phyloP scores from a whole-genome alignment of 139 green algal species.

The Ettlia oleoabundans region DNA sequence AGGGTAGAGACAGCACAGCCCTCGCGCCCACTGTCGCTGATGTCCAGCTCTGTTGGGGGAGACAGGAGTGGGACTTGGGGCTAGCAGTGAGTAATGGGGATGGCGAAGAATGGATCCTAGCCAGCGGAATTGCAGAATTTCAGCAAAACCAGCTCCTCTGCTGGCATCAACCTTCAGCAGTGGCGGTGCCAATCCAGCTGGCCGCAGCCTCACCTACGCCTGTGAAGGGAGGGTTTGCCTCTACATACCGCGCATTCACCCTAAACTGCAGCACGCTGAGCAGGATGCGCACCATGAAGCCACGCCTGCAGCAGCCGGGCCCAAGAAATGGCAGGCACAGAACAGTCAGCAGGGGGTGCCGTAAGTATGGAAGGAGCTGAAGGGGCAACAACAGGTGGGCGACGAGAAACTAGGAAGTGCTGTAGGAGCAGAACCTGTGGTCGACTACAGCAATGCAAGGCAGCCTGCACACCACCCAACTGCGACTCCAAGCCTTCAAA shows the following conservation, averaged over 20 bases:
- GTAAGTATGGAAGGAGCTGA: not conserved
- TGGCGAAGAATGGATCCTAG: too few species aligned
- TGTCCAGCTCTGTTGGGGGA: conserved; percentile 24
- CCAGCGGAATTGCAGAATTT: too few species aligned
- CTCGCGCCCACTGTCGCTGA: conserved; percentile 69
- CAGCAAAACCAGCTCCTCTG: too few species aligned
- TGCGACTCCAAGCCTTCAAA: not conserved
- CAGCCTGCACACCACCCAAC: not conserved
- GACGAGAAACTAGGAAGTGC: too few species aligned
- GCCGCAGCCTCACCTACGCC: conserved; percentile 66
- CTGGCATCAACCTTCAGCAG: too few species aligned
- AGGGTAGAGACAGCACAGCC: conserved; percentile 95
- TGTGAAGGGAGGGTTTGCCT: conserved; percentile 80
- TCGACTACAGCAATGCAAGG: not conserved
- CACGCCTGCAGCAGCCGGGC: conserved; percentile 42
- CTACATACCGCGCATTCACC: conserved; percentile 78
- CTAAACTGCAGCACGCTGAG: conserved; percentile 93
- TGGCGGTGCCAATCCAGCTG: not conserved
- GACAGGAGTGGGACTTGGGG: not conserved
- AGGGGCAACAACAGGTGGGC: not conserved
- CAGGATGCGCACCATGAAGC: conserved; percentile 90
- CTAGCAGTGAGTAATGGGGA: not conserved
- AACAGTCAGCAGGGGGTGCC: not conserved
- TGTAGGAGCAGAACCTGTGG: too few species aligned
- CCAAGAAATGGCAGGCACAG: too few species aligned